phyloP scores from a whole-genome alignment of 768 basidiomycete genomes.

The Thelephora ganbajun region DNA sequence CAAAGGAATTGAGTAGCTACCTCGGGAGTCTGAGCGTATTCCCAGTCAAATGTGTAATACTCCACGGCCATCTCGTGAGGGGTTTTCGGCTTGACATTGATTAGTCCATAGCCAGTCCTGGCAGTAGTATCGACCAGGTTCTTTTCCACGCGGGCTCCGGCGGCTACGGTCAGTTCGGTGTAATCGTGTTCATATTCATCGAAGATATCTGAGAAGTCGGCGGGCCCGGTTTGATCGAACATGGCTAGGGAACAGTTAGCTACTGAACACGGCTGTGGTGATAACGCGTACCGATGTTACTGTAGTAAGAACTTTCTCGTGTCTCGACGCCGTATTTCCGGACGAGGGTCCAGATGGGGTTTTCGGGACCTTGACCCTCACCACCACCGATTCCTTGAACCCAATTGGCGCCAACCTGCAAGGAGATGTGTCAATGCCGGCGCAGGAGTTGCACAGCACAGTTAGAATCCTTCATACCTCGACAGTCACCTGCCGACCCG shows the following conservation, averaged over 20 bases:
- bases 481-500: slow-evolving; percentile 23
- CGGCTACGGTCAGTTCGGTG: slow-evolving; percentile 22
- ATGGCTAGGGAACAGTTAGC: slow-evolving; percentile 22
- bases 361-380: slow-evolving; percentile 26
- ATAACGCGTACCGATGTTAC: slow-evolving; percentile 13
- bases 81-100: slow-evolving; percentile 28
- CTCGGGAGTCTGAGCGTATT: slow-evolving; percentile 44
- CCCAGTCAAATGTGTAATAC: slow-evolving; percentile 37
- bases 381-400: slow-evolving; percentile 17
- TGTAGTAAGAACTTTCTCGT: slow-evolving; percentile 20
- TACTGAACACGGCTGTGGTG: not conserved
- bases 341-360: slow-evolving; percentile 42
- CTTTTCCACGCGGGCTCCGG: slow-evolving; percentile 25
- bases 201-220: slow-evolving; percentile 32
- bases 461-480: slow-evolving; percentile 19
- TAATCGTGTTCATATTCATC: slow-evolving; percentile 24
- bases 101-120: slow-evolving; percentile 33
- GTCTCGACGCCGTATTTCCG: slow-evolving; percentile 34
- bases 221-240: slow-evolving; percentile 31
- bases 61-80: slow-evolving; percentile 37
- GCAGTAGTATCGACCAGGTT: slow-evolving; percentile 34
- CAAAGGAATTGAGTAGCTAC: slow-evolving; percentile 21
- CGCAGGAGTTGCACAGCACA: slow-evolving; percentile 33
- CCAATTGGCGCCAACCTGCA: slow-evolving; percentile 16
- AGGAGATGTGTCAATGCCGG: no score